A percentile compares a stretch with the other conserved stretches of the same genome.
Evolutionary conservation across 177 flowering plant genomes (phyloP).

Genomic region (Vitis hybrid): DNA sequence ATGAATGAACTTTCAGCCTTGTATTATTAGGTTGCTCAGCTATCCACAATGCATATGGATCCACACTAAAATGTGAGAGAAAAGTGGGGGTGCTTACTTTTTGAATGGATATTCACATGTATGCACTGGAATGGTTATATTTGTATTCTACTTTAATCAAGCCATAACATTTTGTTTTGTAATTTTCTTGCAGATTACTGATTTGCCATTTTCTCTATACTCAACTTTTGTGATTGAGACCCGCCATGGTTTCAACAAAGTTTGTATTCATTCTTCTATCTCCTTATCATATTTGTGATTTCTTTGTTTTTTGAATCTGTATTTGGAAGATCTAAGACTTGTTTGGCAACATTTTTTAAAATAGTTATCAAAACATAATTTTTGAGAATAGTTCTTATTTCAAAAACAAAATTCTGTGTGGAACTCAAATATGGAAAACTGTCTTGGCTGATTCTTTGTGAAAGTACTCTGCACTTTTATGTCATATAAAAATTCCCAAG

Average conservation of each 20-base stretch:
- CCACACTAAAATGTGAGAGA: too few species aligned
- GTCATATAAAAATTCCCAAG: too few species aligned
- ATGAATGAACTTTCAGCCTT: too few species aligned
- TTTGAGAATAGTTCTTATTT: too few species aligned
- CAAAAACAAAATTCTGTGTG: too few species aligned
- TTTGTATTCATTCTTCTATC: slow-evolving; percentile 26
- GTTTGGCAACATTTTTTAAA: neutral
- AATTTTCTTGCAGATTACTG: slow-evolving; percentile 71
- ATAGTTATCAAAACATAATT: too few species aligned
- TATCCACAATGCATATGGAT: too few species aligned
- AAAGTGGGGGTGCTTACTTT: too few species aligned
- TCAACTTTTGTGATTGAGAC: slow-evolving; percentile 96
- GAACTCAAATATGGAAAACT: too few species aligned
- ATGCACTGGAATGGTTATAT: neutral
- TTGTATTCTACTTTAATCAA: neutral
- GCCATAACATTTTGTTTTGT: slow-evolving; percentile 4
- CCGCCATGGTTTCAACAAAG: slow-evolving; percentile 99
- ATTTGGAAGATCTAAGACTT: neutral
- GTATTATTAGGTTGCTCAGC: too few species aligned
- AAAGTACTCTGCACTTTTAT: too few species aligned
- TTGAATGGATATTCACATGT: neutral
- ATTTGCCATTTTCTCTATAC: slow-evolving; percentile 92
- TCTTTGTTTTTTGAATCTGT: neutral
- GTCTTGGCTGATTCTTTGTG: too few species aligned
- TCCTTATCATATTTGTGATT: neutral